These are phyloP conservation scores for Magnusiomyces tetraspermus DNA, from an alignment of 1,139 yeast genomes.

Conservation along the genomic window DNA sequence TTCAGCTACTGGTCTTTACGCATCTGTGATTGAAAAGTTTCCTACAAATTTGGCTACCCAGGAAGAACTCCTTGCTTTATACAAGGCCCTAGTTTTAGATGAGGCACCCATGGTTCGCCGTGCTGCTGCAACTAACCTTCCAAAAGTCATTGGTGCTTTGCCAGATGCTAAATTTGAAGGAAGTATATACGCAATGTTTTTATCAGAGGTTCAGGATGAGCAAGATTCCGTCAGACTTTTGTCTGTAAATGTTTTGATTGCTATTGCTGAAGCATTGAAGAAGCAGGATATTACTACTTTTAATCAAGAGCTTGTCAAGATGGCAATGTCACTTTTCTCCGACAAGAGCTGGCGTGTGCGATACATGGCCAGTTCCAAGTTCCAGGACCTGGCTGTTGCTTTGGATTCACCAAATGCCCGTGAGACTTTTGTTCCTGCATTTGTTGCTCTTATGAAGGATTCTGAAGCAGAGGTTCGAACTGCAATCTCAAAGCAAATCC, in stretches of 20 bases:
- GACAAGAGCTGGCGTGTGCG: conserved; percentile 98
- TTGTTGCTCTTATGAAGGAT: conserved; percentile 74
- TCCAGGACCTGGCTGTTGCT: conserved; percentile 60
- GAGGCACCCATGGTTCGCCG: conserved; percentile 98
- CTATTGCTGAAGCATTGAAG: conserved; percentile 33
- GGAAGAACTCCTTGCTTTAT: conserved; percentile 50
- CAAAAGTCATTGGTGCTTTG: conserved; percentile 56
- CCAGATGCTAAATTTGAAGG: conserved; percentile 32
- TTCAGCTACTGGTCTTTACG: conserved; percentile 84
- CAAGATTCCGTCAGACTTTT: conserved; percentile 94
- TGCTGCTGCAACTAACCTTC: conserved; percentile 81
- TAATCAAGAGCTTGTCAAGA: conserved; percentile 26
- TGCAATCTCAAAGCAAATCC: conserved; percentile 85
- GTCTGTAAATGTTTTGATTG: conserved; percentile 75
- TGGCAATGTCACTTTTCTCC: conserved; percentile 55
- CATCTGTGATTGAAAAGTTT: conserved; percentile 60
- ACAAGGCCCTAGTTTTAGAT: conserved; percentile 66
- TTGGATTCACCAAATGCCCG: conserved; percentile 49
- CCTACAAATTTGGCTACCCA: conserved; percentile 30
- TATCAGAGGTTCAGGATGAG: conserved; percentile 67
- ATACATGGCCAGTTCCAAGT: conserved; percentile 92
- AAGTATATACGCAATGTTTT: conserved; percentile 64
- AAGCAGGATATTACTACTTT: conserved; percentile 24
- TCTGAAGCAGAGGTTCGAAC: conserved; percentile 95
- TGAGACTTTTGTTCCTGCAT: conserved; percentile 54